A percentile compares a stretch with the other conserved stretches of the same genome.
phyloP scores from a whole-genome alignment of 306 rosid species.

The Dryas drummondii region DNA sequence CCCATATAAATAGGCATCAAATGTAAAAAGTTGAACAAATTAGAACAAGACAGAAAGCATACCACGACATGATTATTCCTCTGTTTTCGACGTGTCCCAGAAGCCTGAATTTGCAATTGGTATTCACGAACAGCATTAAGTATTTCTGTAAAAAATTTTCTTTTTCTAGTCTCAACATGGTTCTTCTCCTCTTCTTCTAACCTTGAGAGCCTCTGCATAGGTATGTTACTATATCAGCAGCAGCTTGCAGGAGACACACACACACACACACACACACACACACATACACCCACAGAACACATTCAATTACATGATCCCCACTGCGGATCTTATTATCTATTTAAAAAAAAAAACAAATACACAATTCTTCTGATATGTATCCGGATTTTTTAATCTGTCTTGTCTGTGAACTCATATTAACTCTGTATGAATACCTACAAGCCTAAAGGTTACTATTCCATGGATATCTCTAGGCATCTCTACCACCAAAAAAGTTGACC shows the following conservation, averaged over 20 bases:
- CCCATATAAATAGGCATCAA: not conserved
- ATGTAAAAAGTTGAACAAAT: conserved; percentile 6
- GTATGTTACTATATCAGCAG: conserved; percentile 32
- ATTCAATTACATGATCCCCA: not conserved
- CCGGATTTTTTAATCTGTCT: not conserved
- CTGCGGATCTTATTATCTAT: not conserved
- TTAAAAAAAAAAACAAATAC: not conserved
- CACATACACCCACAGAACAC: not conserved
- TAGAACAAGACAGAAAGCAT: conserved; percentile 20
- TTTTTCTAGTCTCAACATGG: conserved; percentile 79
- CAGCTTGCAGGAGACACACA: conserved; percentile 10
- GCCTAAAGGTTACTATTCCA: not conserved
- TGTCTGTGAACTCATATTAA: not conserved
- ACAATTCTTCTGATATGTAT: not conserved
- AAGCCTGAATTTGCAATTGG: conserved; percentile 90
- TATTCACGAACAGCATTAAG: conserved; percentile 93
- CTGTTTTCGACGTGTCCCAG: conserved; percentile 89
- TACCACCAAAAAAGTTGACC: not conserved
- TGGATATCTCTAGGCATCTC: not conserved
- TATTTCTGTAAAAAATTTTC: conserved; percentile 85
- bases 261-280: not conserved
- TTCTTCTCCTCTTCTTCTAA: conserved; percentile 87
- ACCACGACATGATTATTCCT: conserved; percentile 89
- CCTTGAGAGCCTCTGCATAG: conserved; percentile 87
- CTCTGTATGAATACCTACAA: not conserved